These are phyloP conservation scores for Pestalotiopsis fici DNA, from an alignment of 2,329 filamentous ascomycete species.

Conservation along the genomic window DNA sequence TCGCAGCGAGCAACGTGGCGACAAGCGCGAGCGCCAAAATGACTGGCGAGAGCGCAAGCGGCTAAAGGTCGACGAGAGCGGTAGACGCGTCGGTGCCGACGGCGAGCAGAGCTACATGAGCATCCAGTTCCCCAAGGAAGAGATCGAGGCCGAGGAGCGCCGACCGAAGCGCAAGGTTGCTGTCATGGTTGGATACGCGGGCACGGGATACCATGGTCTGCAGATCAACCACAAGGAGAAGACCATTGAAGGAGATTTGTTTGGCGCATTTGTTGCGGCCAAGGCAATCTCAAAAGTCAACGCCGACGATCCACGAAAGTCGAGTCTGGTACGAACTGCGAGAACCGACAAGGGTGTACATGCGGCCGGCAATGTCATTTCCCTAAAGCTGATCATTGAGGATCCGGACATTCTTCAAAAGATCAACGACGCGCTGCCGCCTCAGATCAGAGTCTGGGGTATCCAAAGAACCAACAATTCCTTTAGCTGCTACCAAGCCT, in stretches of 20 bases:
- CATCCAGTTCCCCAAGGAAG: constrained; percentile 68
- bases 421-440: constrained; percentile 83
- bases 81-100: constrained; percentile 24
- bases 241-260: constrained; percentile 95
- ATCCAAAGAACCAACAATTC: constrained; percentile 85
- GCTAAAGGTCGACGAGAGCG: constrained; percentile 44
- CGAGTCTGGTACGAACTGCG: constrained; percentile 88
- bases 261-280: constrained; percentile 86
- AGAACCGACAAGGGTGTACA: constrained; percentile 97
- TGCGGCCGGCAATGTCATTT: constrained; percentile 93
- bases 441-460: constrained; percentile 94
- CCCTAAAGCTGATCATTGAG: constrained; percentile 92
- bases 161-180: constrained; percentile 95
- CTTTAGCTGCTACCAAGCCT: constrained; percentile 93
- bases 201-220: constrained; percentile 96
- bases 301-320: constrained; percentile 95
- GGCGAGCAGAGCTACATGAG: constrained; percentile 53
- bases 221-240: constrained; percentile 83
- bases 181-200: constrained; percentile 92
- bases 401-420: constrained; percentile 84
- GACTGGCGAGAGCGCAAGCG: constrained; percentile 55
- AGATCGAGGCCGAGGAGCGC: constrained; percentile 84
- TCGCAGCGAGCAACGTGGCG: constrained; percentile 43
- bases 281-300: constrained; percentile 97
- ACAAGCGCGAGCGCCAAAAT: constrained; percentile 49